phyloP scores from a whole-genome alignment of 1,139 yeast genomes.

The Yamadazyma epiphylla region DNA sequence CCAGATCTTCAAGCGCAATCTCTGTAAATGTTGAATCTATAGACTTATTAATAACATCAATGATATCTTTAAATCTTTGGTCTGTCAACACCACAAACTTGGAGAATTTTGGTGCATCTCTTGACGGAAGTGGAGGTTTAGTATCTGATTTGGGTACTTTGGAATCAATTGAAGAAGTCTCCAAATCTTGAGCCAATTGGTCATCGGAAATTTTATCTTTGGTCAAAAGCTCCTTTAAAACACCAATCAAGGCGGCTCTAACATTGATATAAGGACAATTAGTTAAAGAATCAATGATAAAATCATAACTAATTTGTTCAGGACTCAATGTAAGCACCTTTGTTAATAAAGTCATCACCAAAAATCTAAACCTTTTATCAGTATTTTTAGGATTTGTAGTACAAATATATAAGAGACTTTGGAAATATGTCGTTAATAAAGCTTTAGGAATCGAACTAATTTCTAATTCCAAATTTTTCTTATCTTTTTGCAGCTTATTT shows the following conservation, averaged over 20 bases:
- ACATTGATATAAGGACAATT: conserved; percentile 65
- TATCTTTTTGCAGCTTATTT: conserved; percentile 16
- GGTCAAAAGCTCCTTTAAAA: conserved; percentile 61
- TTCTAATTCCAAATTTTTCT: conserved; percentile 23
- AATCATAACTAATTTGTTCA: conserved; percentile 55
- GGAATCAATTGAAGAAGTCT: conserved; percentile 4
- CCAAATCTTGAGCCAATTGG: conserved; percentile 6
- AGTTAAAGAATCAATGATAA: conserved; percentile 60
- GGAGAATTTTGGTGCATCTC: conserved; percentile 10
- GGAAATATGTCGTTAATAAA: conserved; percentile 31
- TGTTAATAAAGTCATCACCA: conserved; percentile 47
- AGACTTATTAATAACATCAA: conserved; percentile 32
- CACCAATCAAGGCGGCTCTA: conserved; percentile 57
- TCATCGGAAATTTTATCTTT: conserved; percentile 12
- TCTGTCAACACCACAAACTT: conserved; percentile 36
- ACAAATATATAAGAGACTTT: conserved; percentile 26
- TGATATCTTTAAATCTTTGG: conserved; percentile 34
- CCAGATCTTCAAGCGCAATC: conserved; percentile 6
- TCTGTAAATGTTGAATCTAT: conserved; percentile 28
- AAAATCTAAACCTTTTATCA: conserved; percentile 21
- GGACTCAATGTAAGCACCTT: conserved; percentile 54
- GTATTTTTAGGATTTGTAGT: conserved; percentile 9
- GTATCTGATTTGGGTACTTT: neutral
- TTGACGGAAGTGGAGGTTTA: conserved; percentile 18
- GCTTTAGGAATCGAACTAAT: conserved; percentile 28